These are phyloP conservation scores for Nitzschia sp. DNA, from an alignment of 108 stramenopile species.

Conservation along the genomic window DNA sequence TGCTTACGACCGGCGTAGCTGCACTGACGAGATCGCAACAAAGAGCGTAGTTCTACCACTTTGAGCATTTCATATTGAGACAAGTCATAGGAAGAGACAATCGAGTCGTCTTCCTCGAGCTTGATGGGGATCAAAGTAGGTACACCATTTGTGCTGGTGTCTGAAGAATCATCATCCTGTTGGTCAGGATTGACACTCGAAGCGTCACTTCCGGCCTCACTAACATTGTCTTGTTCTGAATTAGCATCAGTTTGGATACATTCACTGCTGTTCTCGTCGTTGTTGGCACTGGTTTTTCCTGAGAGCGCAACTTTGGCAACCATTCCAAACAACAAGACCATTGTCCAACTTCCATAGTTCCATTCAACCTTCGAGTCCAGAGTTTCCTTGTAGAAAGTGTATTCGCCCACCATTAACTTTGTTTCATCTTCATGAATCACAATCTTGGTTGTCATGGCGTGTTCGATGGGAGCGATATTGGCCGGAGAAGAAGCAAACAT, in stretches of 20 bases:
- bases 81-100: not conserved
- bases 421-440: not conserved
- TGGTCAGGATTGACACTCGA: not conserved
- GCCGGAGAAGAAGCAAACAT: not conserved
- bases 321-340: not conserved
- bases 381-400: not conserved
- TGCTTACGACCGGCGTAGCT: conserved; percentile 1
- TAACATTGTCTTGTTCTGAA: not conserved
- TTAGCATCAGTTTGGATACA: too few relatives aligned
- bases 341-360: not conserved
- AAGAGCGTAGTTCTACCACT: not conserved
- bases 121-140: not conserved
- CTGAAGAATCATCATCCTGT: not conserved
- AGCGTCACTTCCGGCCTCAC: not conserved
- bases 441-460: not conserved
- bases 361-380: not conserved
- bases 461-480: not conserved
- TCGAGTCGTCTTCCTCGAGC: not conserved
- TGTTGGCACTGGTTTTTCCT: not conserved
- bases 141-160: not conserved
- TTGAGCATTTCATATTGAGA: conserved; percentile 3
- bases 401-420: not conserved
- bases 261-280: not conserved
- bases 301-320: not conserved
- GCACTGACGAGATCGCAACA: conserved; percentile 11